phyloP scores from a whole-genome alignment of 371 early-diverging fungal genomes.

The Dipsacomyces acuminosporus region DNA sequence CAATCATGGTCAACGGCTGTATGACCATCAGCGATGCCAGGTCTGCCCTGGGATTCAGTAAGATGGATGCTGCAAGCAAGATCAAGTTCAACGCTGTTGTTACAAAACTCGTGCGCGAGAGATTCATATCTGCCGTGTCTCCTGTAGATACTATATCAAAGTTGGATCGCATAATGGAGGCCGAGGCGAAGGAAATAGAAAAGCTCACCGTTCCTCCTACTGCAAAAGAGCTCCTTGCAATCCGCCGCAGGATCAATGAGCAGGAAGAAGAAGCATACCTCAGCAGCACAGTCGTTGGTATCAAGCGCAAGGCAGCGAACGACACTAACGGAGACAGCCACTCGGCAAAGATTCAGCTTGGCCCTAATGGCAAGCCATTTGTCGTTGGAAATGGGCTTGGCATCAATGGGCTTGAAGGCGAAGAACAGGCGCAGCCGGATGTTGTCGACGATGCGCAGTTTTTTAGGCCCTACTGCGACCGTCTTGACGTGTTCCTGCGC shows the following conservation, averaged over 20 bases:
- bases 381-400: not conserved
- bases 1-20: conserved; percentile 34
- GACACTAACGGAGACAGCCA: conserved; percentile 5
- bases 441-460: conserved; percentile 54
- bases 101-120: conserved; percentile 55
- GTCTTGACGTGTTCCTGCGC: conserved; percentile 70
- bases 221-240: conserved; percentile 58
- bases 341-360: conserved; percentile 35
- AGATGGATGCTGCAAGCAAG: conserved; percentile 29
- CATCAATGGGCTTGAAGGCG: not conserved
- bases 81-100: conserved; percentile 49
- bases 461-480: conserved; percentile 69
- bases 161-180: conserved; percentile 60
- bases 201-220: conserved; percentile 56
- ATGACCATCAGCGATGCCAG: conserved; percentile 46
- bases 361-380: conserved; percentile 17
- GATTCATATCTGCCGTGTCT: conserved; percentile 57
- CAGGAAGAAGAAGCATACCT: conserved; percentile 55
- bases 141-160: conserved; percentile 61
- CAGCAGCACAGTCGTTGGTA: conserved; percentile 53
- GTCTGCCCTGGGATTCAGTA: conserved; percentile 34
- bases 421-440: conserved; percentile 38
- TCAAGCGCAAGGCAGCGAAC: conserved; percentile 46
- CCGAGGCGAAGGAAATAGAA: conserved; percentile 58
- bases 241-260: conserved; percentile 52